These are phyloP conservation scores for Tetrahymena malaccensis DNA, from an alignment of 73 alveolate species.

Conservation along the genomic window DNA sequence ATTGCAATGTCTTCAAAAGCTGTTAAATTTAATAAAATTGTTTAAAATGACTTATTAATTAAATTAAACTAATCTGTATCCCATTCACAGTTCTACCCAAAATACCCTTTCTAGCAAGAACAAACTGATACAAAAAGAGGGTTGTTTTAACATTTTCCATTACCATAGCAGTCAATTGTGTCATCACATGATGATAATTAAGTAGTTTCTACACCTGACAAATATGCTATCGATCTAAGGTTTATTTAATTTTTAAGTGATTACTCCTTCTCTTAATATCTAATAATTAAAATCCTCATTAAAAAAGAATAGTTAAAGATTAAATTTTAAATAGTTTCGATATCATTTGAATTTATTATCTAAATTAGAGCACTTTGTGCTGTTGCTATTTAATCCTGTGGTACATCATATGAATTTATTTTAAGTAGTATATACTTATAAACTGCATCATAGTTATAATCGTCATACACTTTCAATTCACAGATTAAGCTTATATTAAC, in stretches of 20 bases:
- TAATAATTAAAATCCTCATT: background rate
- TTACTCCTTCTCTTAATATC: background rate
- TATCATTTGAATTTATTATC: background rate
- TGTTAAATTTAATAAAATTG: background rate
- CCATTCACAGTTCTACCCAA: background rate
- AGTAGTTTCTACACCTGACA: background rate
- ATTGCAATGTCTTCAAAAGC: background rate
- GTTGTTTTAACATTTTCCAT: background rate
- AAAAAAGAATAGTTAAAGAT: background rate
- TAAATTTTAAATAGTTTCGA: background rate
- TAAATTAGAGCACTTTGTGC: background rate
- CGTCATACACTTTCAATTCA: background rate
- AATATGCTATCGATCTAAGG: background rate
- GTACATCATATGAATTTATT: background rate
- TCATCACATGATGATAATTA: background rate
- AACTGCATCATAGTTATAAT: background rate
- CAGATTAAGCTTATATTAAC: background rate
- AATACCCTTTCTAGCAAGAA: background rate
- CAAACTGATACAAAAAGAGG: background rate
- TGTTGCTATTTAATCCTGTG: background rate
- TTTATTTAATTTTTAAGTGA: background rate
- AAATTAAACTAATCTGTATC: background rate
- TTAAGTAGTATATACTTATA: background rate
- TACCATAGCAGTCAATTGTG: background rate
- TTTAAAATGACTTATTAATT: background rate